These are phyloP conservation scores for Clonostachys rhizophaga DNA, from an alignment of 2,329 filamentous ascomycete genomes.

Conservation along the genomic window DNA sequence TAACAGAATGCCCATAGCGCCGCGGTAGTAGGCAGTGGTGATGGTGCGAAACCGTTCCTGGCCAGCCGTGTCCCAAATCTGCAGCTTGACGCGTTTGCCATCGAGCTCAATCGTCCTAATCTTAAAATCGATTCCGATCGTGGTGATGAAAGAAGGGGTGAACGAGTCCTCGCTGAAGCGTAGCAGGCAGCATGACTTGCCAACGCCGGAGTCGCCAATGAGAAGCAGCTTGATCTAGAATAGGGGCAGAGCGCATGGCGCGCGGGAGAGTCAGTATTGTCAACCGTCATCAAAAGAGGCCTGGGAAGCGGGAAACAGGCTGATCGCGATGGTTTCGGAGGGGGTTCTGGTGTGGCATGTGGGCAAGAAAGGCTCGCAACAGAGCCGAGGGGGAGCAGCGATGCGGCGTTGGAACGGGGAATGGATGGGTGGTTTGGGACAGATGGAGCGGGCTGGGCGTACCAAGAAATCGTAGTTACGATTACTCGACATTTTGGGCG, in stretches of 20 bases:
- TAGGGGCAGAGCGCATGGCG: not conserved
- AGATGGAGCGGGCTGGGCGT: constrained; percentile 28
- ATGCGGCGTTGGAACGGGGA: constrained; percentile 2
- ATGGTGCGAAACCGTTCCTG: constrained; percentile 99
- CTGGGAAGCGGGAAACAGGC: not conserved
- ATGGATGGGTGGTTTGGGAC: constrained; percentile 10
- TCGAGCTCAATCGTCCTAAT: constrained; percentile 98
- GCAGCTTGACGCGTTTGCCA: constrained; percentile 96
- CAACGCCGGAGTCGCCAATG: constrained; percentile 94
- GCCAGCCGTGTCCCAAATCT: constrained; percentile 99
- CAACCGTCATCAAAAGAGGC: not conserved
- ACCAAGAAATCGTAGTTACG: constrained; percentile 99
- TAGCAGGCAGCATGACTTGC: constrained; percentile 94
- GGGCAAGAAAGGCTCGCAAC: too few species aligned
- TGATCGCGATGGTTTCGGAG: not conserved
- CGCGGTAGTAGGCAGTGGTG: constrained; percentile 97
- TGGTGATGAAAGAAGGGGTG: constrained; percentile 96
- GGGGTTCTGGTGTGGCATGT: too few species aligned
- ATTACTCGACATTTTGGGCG: constrained; percentile 79
- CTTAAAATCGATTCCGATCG: constrained; percentile 99
- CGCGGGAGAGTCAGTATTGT: not conserved
- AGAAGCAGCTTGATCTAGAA: constrained; percentile 89
- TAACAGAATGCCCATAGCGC: constrained; percentile 95
- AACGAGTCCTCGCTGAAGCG: constrained; percentile 98
- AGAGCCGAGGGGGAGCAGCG: not conserved